Evolutionary conservation across 768 basidiomycete species (phyloP).

Genomic region (Boletellus ananas): DNA sequence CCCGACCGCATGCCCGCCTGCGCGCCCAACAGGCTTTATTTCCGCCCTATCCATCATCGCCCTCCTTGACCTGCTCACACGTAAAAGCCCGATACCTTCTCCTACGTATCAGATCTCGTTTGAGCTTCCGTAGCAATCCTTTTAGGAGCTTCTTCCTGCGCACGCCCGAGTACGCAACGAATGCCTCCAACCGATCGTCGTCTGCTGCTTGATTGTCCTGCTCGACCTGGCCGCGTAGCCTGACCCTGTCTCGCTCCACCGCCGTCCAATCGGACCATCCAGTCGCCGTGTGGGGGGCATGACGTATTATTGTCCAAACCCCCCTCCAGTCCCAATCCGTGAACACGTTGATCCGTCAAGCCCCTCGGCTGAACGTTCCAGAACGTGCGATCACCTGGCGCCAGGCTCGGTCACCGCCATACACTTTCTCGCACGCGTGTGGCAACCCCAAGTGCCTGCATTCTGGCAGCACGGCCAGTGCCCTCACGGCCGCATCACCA

Average conservation of each 20-base stretch:
- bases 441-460: conserved; percentile 14
- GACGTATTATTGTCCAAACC: conserved; percentile 19
- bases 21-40: conserved; percentile 19
- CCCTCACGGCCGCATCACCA: conserved; percentile 13
- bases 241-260: conserved; percentile 16
- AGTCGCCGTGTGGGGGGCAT: conserved; percentile 11
- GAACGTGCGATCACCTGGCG: conserved; percentile 1
- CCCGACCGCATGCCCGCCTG: conserved; percentile 21
- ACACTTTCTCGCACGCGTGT: conserved; percentile 14
- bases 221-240: not conserved
- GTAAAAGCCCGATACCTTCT: conserved; percentile 19
- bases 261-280: no score
- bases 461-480: conserved; percentile 5
- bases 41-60: conserved; percentile 17
- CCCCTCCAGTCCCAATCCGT: not conserved
- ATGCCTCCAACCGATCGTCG: not conserved
- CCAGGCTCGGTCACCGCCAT: conserved; percentile 13
- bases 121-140: conserved; percentile 18
- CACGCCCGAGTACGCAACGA: not conserved
- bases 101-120: not conserved
- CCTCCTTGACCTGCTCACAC: conserved; percentile 17
- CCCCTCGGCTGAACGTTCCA: conserved; percentile 3
- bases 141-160: conserved; percentile 4
- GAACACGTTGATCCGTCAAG: conserved; percentile 9
- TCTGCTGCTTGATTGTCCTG: conserved; percentile 3